Evolutionary conservation across 495 filamentous ascomycete genomes (phyloP).

Genomic region (Hypoxylon crocopeplum): DNA sequence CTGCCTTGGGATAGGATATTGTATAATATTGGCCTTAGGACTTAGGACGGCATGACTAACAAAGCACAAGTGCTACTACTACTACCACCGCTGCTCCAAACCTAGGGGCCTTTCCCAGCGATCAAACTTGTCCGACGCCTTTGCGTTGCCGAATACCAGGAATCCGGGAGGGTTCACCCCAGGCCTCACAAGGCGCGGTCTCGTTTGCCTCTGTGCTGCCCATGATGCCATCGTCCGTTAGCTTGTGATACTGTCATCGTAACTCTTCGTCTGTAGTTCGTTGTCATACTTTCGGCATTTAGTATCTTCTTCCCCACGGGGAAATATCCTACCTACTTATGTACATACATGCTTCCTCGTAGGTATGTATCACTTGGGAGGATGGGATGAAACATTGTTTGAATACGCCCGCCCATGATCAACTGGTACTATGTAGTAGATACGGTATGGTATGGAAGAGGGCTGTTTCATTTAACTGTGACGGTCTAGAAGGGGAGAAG

Average conservation of each 20-base stretch:
- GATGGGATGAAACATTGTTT: no score
- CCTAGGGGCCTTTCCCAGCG: not conserved
- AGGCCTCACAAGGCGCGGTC: not conserved
- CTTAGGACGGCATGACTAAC: not conserved
- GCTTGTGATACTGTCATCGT: no score
- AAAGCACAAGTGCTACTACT: not conserved
- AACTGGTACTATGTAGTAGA: no score
- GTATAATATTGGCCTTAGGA: conserved; percentile 1
- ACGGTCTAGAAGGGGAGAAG: no score
- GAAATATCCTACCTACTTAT: not conserved
- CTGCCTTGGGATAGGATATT: not conserved
- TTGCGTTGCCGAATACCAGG: conserved; percentile 26
- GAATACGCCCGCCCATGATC: no score
- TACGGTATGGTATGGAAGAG: no score
- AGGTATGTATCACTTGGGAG: no score
- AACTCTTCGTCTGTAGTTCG: no score
- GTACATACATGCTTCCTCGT: not conserved
- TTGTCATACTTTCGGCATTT: conserved; percentile 9
- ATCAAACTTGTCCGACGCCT: conserved; percentile 8
- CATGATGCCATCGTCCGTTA: conserved; percentile 15
- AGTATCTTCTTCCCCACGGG: conserved; percentile 23
- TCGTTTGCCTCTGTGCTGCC: not conserved
- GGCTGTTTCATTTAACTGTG: no score
- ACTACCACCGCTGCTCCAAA: not conserved
- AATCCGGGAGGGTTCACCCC: conserved; percentile 5